A percentile compares a stretch with the other conserved stretches of the same genome.
Conservation (phyloP, 2,329 filamentous ascomycete species). For the Diplodia mutila region DNA sequence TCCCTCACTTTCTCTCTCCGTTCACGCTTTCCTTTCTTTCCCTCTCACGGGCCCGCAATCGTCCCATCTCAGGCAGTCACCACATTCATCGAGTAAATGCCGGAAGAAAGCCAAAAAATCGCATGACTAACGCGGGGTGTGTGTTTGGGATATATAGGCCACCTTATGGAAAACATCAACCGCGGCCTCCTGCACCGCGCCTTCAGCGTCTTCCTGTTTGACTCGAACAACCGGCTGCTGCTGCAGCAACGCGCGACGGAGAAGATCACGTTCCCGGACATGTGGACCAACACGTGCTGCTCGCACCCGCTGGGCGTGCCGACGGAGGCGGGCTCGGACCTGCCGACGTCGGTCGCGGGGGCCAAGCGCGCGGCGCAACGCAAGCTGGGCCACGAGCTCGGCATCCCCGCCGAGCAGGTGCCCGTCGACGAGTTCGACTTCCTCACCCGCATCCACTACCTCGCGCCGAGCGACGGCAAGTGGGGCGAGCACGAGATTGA, state of each 20-base stretch:
- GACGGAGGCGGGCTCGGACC: slow-evolving; percentile 82
- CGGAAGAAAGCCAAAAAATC: not conserved
- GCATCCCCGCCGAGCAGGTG: slow-evolving; percentile 86
- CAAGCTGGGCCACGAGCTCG: slow-evolving; percentile 93
- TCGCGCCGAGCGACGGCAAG: slow-evolving; percentile 93
- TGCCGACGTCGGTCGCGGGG: slow-evolving; percentile 79
- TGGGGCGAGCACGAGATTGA: slow-evolving; percentile 99
- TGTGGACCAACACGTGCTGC: slow-evolving; percentile 99
- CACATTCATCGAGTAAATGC: too few species aligned
- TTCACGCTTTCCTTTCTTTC: not conserved
- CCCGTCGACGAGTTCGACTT: slow-evolving; percentile 91
- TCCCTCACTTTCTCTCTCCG: not conserved
- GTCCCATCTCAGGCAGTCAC: not conserved
- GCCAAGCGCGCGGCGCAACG: slow-evolving; percentile 91
- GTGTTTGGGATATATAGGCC: slow-evolving; percentile 64
- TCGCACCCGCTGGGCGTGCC: slow-evolving; percentile 93
- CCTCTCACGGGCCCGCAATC: not conserved
- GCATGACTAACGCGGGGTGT: not conserved
- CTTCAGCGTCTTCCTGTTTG: slow-evolving; percentile 98
- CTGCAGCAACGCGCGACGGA: slow-evolving; percentile 93
- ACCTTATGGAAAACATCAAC: slow-evolving; percentile 98
- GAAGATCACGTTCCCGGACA: slow-evolving; percentile 99
- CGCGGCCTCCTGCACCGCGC: slow-evolving; percentile 94
- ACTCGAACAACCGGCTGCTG: slow-evolving; percentile 87
- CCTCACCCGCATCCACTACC: slow-evolving; percentile 96